Base-by-base conservation (phyloP, 371 early-diverging fungal species). In the Entomophthora muscae region DNA sequence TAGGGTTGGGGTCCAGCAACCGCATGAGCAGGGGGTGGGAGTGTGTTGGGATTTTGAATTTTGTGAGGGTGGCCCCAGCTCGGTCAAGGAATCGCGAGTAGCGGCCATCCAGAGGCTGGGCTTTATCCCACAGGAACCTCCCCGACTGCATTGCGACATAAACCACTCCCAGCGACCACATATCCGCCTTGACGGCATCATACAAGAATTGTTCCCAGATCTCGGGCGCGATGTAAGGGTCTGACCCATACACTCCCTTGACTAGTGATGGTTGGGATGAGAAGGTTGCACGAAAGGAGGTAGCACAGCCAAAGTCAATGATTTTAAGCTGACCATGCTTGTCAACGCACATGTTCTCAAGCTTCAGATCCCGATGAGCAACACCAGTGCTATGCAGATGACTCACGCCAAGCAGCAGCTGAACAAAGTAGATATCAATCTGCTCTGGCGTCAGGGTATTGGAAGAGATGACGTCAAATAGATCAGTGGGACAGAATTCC, bases 221-320 rank as follows among this genome's bases (percentile, higher is more conserved):
- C 75, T 94, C 95, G 29, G 95, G 95, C 0, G 92, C 89, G 65
- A 92, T 92, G 70, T 92, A 94, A n/a, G 93, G 91, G 55, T 88
- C 87, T 3, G 87, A 86, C 7, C 95, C 94, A 63, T 78, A 86
- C 28, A 86, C 73, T 26, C 91, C 92, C 64, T 66, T 73, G 23
- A 68, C 69, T 23, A 1, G 13, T 13, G 26, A 73, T 81, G 82
- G 74, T 76, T 78, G 12, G 81, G 81, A 69, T 81, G 65, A 29
- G 72, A 84, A 90, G 1, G 85, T 83, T 52, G 80, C 76, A 65
- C 81, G 78, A 69, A 78, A 89, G 24, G 88, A 87, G n/a, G 80
- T 79, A 21, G 90, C 83, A 53, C 86, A 87, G 13, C 96, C 93
- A 79, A 94, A 94, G 70, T 96, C 96, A 32, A 89, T 87, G 57